Evolutionary conservation across 768 basidiomycete species (phyloP), one percentile per base, ranked within the genome.

Genomic region (Boletus subparvulus): DNA sequence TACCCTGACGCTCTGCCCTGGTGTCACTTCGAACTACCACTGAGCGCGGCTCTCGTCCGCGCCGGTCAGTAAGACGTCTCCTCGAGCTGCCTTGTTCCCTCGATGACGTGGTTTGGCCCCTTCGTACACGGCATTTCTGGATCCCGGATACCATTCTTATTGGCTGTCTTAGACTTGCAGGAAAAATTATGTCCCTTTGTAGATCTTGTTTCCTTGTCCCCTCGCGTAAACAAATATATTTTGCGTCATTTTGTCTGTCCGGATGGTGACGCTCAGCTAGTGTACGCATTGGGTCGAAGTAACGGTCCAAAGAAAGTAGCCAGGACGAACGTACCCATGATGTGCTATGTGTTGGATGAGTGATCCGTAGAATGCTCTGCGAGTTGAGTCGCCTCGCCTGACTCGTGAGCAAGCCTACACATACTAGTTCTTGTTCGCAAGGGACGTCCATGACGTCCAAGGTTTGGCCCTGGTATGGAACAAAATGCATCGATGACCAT

Each of bases 1-100:
- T 36, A 70, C 69, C 2, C 54, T 70, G 47, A 70, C 69, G 5
- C 69, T 70, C 47, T 70, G 69, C 61, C 66, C 71, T 24, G 64
- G 62, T 16, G 47, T 3, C n/a, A 60, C 67, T 13, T 69, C 68
- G 3, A 5, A 61, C 60, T 50, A 53, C 19, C 47, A 4, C 40
- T 63, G 39, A 60, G 44, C 40, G 35, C 24, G 13, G 17, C 17
- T 26, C 24, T 26, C 28, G 45, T 19, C 4, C 13, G 17, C 24
- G 33, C 47, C 11, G 3, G 42, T 21, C 32, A n/a, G 21, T 32
- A 35, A 33, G n/a, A 14, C 8, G 12, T 17, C 33, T 45, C 37
- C 32, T 3, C 17, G 26, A 30, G 30, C 11, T 42, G 24, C 19
- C 41, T 17, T 43, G 32, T 42, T 19, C 7, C 21, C 11, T 21